Evolutionary conservation across 2,329 filamentous ascomycete genomes (phyloP).

Genomic region (Dothideomycetes sp.): DNA sequence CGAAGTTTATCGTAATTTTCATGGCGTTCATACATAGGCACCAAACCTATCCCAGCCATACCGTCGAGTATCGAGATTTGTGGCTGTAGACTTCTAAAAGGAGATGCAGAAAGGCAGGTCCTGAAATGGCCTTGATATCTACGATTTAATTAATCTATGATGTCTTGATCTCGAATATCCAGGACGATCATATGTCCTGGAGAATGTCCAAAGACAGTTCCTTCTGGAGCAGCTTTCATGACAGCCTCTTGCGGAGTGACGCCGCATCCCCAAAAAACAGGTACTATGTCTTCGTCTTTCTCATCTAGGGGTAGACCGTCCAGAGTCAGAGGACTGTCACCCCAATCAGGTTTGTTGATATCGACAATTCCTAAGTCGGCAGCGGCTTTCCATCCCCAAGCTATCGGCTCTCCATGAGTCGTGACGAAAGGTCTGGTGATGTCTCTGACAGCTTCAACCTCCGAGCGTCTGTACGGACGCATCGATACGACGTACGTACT

Average conservation of each 20-base stretch:
- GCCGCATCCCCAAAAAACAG: constrained; percentile 56
- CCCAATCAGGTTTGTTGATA: constrained; percentile 48
- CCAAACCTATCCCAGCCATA: no score
- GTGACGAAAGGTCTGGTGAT: constrained; percentile 47
- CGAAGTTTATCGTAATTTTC: no score
- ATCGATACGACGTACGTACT: constrained; percentile 54
- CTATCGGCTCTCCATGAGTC: constrained; percentile 56
- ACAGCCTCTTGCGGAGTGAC: constrained; percentile 59
- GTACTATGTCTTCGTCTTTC: constrained; percentile 38
- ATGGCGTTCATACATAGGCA: background rate
- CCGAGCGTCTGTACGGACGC: constrained; percentile 45
- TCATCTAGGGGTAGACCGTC: constrained; percentile 24
- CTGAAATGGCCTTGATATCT: no score
- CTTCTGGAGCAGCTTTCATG: constrained; percentile 45
- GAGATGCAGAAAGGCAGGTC: no score
- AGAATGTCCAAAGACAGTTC: constrained; percentile 51
- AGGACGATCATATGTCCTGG: constrained; percentile 55
- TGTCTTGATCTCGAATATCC: constrained; percentile 41
- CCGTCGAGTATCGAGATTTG: no score
- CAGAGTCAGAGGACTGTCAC: constrained; percentile 36
- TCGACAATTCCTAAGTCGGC: constrained; percentile 45
- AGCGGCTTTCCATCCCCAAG: constrained; percentile 54
- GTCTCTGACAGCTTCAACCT: constrained; percentile 44
- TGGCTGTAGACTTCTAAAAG: no score
- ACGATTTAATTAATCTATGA: background rate